Base-by-base conservation (phyloP, 108 stramenopile genomes). In the Skeletonema grethae region DNA sequence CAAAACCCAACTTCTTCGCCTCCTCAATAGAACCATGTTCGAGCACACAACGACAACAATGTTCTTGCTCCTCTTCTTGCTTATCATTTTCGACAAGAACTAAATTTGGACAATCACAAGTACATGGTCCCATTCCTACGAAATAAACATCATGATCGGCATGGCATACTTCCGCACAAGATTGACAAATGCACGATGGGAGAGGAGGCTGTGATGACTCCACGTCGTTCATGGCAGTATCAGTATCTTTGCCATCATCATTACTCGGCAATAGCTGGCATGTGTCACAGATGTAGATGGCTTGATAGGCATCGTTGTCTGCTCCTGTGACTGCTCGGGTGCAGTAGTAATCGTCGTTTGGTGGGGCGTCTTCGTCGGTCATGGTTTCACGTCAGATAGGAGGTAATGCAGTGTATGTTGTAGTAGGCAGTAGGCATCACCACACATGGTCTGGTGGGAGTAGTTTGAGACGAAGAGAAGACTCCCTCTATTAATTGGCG, bases 141-240 rank as follows among this genome's bases (percentile, higher is more conserved):
- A 79, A 85, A 20, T 81, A 72, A 5, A 89, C 70, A 12, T 77
- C 76, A 48, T 92, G 88, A 32, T 53, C 22, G 55, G 60, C 67
- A 56, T 90, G 91, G 55, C 89, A 92, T 8, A 36, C 35, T 24
- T 84, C 75, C 1, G 91, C 91, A 65, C 91, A 92, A n/a, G 77
- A 84, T 78, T 90, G 78, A 58, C 91, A 92, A 8, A 92, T 71
- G 57, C 88, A 88, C 11, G 79, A 66, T 15, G 85, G 86, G 24
- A 73, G 59, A 28, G 34, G 25, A 35, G 34, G 25, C 45, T 48
- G 45, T 31, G 38, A 20, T 35, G 16, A 30, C 18, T 64, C 29
- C 62, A 15, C 1, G 1, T 1, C n/a, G 56, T 57, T 56, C 29
- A 50, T 38, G 45, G n/a, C 43, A 9, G 31, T 24, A 61, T 32